phyloP scores from a whole-genome alignment of 75 land plant species.

The Pinus taeda region DNA sequence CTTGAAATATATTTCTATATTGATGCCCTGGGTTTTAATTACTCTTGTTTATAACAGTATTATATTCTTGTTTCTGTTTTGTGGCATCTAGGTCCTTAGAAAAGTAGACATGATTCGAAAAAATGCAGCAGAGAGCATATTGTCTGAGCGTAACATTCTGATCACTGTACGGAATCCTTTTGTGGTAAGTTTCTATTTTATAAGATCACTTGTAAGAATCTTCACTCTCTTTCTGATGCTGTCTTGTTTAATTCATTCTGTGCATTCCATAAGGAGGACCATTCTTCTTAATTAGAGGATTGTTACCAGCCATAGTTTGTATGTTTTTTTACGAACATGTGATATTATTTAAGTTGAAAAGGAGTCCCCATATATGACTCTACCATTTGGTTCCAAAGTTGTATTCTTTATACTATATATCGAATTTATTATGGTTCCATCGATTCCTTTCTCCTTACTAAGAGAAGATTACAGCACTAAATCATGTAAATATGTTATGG shows the following conservation, averaged over 20 bases:
- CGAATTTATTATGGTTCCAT: too few species aligned
- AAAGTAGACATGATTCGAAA: slow-evolving; percentile 89
- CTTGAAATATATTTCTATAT: neutral
- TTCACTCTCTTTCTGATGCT: neutral
- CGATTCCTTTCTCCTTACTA: too few species aligned
- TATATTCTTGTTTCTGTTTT: slow-evolving; percentile 1
- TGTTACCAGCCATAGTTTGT: neutral
- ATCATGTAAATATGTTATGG: too few species aligned
- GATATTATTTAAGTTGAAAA: neutral
- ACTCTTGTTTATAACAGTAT: slow-evolving; percentile 9
- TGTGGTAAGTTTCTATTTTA: slow-evolving; percentile 48
- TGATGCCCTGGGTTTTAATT: neutral
- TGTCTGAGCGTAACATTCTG: slow-evolving; percentile 84
- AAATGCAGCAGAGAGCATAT: slow-evolving; percentile 86
- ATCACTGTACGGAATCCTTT: slow-evolving; percentile 83
- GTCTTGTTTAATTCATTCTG: neutral
- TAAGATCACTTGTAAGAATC: neutral
- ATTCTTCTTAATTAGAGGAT: neutral
- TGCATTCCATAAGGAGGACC: neutral
- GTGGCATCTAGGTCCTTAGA: slow-evolving; percentile 49
- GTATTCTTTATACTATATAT: neutral
- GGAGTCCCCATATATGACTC: neutral
- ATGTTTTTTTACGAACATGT: too few species aligned
- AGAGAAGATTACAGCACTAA: too few species aligned
- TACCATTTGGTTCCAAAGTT: neutral